Evolutionary conservation across 345 rosid species (phyloP), one percentile per base, ranked within the genome.

Genomic region (Acer saccharum): DNA sequence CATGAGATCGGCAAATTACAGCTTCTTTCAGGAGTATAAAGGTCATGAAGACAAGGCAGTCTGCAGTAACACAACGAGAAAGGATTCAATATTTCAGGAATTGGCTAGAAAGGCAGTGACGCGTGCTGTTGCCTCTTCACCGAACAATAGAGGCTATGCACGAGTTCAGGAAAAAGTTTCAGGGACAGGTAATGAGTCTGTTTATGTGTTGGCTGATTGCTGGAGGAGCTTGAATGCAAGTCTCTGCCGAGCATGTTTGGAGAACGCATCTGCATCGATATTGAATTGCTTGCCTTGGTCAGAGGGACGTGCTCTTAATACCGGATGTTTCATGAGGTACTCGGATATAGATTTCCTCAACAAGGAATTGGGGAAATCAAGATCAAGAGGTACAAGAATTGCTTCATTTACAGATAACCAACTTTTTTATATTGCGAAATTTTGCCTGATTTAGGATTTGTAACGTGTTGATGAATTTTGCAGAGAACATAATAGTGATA

Each of bases 281-380:
- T 69, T 80, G 54, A 82, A 81, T 13, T 95, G 99, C 77, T 81
- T 95, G 91, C 99, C 98, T 41, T 81, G 83, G 90, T 92, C 97
- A 3, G 98, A 95, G 64, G 99, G 97, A 32, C 84, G 99, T 3
- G 94, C 96, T 35, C 84, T 95, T 64, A 66, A 91, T 78, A 93
- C 99, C 0, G 98, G 99, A 4, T 95, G 98, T 81, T 95, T 93
- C 75, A 79, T 95, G 86, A 86, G 95, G 83, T 93, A 93, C 82
- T 95, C 98, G 4, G 91, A 95, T 76, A 77, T 2, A 27, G 80
- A 93, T 82, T 95, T 95, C 85, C 94, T 95, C 79, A 95, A 93
- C 65, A 71, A 77, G 65, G 83, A 76, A 61, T 81, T 85, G 11
- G 69, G 86, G 74, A 88, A 73, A 44, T 88, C 90, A 77, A 87